Base-by-base conservation (phyloP, 257 asterid genomes). In the Penstemon davidsonii region DNA sequence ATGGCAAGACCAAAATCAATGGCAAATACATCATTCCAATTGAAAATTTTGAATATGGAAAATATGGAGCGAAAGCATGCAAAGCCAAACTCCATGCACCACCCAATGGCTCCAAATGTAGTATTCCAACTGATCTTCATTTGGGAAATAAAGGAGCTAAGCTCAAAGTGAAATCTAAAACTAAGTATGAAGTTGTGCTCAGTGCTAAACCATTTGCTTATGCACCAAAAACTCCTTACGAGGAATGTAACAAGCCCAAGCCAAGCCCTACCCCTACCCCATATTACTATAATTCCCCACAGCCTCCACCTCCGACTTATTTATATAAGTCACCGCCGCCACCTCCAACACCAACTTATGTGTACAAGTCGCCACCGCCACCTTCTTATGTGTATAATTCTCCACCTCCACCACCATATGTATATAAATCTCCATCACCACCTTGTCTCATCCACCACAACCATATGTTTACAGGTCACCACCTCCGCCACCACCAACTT, bases 141-240 rank as follows among this genome's bases (percentile, higher is more conserved):
- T 60, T 67, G 81, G 96, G 96, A 18, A 81, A 69, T 2, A 75
- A 79, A 64, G 96, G 96, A 56, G 88, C 91, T 11, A 15, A 68
- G 0, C 86, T 89, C 44, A 67, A 37, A 60, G 80, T 89, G 67
- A 89, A 89, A 68, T 89, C 95, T 7, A 87, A 87, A 79, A 75
- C 76, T 3, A 57, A 81, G 0, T 55, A 89, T 36, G 89, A 82
- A 75, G 86, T 89, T 76, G 95, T 89, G 11, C 80, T 89, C 41
- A 74, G 63, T 62, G 95, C 95, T 5, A 83, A 82, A 10, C 77
- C 93, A 25, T 87, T 89, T 78, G 95, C 96, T 45, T 89, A 87
- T 74, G 96, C 89, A 0, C 60, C 95, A 11, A 82, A 79, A 75
- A 84, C 87, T 38, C 86, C 86, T 8, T 82, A 78, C 36, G 73